Base-by-base conservation (phyloP, 768 basidiomycete species). In the Amanita rubescens region DNA sequence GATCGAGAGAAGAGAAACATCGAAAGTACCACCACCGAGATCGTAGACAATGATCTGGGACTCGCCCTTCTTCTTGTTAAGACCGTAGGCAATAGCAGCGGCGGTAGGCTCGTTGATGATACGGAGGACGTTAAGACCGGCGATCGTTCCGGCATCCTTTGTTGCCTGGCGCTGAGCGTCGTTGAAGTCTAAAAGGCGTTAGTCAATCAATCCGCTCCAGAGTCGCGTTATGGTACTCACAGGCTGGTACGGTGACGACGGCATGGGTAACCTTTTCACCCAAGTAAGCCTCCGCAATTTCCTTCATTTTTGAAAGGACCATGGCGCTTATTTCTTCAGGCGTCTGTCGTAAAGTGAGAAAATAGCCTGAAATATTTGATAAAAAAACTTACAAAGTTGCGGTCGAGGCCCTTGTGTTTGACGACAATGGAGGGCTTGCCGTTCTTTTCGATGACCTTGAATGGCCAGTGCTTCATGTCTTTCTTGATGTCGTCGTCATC, bases 151-250 rank as follows among this genome's bases (percentile, higher is more conserved):
- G 55, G 95, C 92, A 65, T 98, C 95, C 75, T 97, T 98, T 72
- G 95, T 97, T 14, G 95, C 95, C 70, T 97, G 95, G 67, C 94
- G 91, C 73, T 98, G 95, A 64, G 95, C 94, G 75, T 97, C 94
- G 69, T 98, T 97, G 84, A 95, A 96, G 80, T 94, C 84, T 86
- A 39, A 0, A n/a, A n/a, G n/a, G n/a, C n/a, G n/a, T n/a, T n/a
- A 35, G 41, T 56, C 33, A 34, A 48, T 51, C 19, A 58, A 32
- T 43, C 12, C 22, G 41, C 34, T 20, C 38, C 19, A 10, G 24
- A 9, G 4, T 25, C 4, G 3, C 11, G 20, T 22, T 19, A 25
- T 32, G 4, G n/a, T 0, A 71, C 85, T 58, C 56, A 88, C 87
- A 96, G 53, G 94, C 94, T 44, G 95, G 95, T 68, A 98, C 95